Evolutionary conservation across 768 basidiomycete species (phyloP).

Genomic region (Boletus subparvulus): DNA sequence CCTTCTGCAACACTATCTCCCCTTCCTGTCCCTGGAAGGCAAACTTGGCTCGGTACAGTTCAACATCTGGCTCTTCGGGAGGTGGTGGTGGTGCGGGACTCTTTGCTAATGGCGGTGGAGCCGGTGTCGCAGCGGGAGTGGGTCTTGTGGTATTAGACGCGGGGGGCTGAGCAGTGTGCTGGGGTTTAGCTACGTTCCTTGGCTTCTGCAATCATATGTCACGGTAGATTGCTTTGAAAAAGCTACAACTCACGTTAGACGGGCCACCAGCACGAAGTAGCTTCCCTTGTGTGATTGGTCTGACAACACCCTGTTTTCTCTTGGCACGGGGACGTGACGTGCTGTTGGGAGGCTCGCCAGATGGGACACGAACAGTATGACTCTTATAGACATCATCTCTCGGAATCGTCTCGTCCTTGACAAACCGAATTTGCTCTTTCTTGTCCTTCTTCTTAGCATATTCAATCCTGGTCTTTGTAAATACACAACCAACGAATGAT

Average conservation of each 20-base stretch:
- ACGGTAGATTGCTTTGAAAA: background rate
- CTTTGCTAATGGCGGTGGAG: conserved; percentile 42
- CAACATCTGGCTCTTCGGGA: conserved; percentile 61
- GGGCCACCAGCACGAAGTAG: conserved; percentile 77
- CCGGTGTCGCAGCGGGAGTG: conserved; percentile 25
- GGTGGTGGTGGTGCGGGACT: conserved; percentile 54
- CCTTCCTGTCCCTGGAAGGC: conserved; percentile 92
- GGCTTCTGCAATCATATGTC: conserved; percentile 42
- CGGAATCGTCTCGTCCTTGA: conserved; percentile 82
- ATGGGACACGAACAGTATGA: conserved; percentile 81
- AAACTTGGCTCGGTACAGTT: conserved; percentile 84
- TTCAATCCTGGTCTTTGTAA: conserved; percentile 58
- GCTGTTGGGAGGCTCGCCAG: conserved; percentile 84
- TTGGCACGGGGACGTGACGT: conserved; percentile 81
- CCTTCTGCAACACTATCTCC: conserved; percentile 87
- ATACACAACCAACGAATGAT: background rate
- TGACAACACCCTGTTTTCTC: conserved; percentile 81
- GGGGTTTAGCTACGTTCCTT: conserved; percentile 36
- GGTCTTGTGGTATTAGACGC: conserved; percentile 28
- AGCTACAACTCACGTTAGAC: conserved; percentile 44
- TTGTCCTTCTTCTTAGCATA: conserved; percentile 99
- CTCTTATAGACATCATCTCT: conserved; percentile 91
- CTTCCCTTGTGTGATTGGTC: conserved; percentile 85
- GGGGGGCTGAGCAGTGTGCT: conserved; percentile 49
- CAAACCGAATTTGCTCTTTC: conserved; percentile 78